Base-by-base conservation (phyloP, 2,329 filamentous ascomycete species). In the Ceratocystis papillata region DNA sequence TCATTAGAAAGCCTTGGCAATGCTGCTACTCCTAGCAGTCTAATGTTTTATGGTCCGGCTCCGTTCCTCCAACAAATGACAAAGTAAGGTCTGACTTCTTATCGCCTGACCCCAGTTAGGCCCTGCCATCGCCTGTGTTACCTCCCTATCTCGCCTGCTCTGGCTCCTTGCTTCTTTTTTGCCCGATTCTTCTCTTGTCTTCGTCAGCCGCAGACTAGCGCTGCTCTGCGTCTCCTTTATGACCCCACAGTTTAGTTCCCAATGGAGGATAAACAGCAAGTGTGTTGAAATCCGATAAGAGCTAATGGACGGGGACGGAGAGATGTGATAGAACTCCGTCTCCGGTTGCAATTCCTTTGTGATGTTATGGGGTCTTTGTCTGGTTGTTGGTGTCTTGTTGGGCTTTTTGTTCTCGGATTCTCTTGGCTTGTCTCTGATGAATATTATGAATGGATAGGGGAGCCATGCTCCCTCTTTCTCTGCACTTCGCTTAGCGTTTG, bases 401-500 rank as follows among this genome's bases (percentile, higher is more conserved):
- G 10, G 3, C 37, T 41, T 41, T 41, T 41, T 41, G 37, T 41
- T 41, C 37, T 41, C 3, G 8, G 37, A 15, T 41, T 41, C 10
- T 41, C 37, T 41, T 41, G 37, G 37, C 3, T 41, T 41, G n/a
- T 53, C 48, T 20, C 48, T n/a, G 22, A 25, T 53, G 48, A 22
- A 20, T 53, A 1, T 53, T 8, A 8, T 53, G 48, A 20, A n/a
- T 53, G 48, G n/a, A 20, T 53, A 8, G 6, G 48, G 17, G 48
- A 8, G 6, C 48, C 48, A 53, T 20, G 22, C 48, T 53, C n/a
- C 48, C 48, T n/a, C 17, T 25, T 53, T n/a, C n/a, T 53, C 48
- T 53, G 48, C 1, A 8, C n/a, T n/a, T 59, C 55, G 55, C 55
- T 59, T 59, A 37, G 55, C 28, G 28, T 59, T 59, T 59, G 55